These are phyloP conservation scores for Coemansia sp. DNA, from an alignment of 371 early-diverging fungal species.

Conservation along the genomic window DNA sequence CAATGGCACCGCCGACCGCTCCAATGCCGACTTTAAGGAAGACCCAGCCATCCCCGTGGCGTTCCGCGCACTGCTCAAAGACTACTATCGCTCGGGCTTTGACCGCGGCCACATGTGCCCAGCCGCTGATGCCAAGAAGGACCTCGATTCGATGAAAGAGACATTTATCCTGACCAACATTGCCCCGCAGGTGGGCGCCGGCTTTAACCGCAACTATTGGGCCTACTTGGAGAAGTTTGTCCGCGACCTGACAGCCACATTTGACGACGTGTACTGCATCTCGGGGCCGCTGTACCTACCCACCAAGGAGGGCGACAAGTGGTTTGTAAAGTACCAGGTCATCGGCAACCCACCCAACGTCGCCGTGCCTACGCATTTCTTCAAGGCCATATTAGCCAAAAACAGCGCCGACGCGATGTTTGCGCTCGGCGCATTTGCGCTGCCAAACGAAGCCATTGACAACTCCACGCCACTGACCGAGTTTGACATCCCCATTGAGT, in stretches of 20 bases:
- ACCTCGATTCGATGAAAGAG: conserved; percentile 71
- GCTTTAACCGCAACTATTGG: conserved; percentile 84
- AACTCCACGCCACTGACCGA: conserved; percentile 63
- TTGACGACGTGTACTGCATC: conserved; percentile 72
- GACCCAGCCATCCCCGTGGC: conserved; percentile 62
- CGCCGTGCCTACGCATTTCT: conserved; percentile 93
- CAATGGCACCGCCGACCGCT: conserved; percentile 55
- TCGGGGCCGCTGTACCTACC: conserved; percentile 83
- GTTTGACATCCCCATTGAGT: conserved; percentile 74
- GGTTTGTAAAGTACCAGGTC: conserved; percentile 83
- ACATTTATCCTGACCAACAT: conserved; percentile 79
- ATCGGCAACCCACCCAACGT: conserved; percentile 86
- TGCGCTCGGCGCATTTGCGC: conserved; percentile 72
- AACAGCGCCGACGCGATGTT: conserved; percentile 44
- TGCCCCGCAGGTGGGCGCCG: conserved; percentile 78
- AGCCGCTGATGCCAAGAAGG: conserved; percentile 75
- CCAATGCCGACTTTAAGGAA: conserved; percentile 69
- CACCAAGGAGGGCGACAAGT: conserved; percentile 63
- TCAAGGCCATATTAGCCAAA: conserved; percentile 74
- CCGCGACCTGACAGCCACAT: conserved; percentile 62
- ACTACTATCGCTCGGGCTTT: conserved; percentile 72
- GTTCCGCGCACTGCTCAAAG: conserved; percentile 68
- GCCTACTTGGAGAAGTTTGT: conserved; percentile 77
- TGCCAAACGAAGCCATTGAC: conserved; percentile 78
- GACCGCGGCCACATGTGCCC: conserved; percentile 86